These are phyloP conservation scores for Nitzschia sp. DNA, from an alignment of 108 stramenopile genomes.

Conservation along the genomic window DNA sequence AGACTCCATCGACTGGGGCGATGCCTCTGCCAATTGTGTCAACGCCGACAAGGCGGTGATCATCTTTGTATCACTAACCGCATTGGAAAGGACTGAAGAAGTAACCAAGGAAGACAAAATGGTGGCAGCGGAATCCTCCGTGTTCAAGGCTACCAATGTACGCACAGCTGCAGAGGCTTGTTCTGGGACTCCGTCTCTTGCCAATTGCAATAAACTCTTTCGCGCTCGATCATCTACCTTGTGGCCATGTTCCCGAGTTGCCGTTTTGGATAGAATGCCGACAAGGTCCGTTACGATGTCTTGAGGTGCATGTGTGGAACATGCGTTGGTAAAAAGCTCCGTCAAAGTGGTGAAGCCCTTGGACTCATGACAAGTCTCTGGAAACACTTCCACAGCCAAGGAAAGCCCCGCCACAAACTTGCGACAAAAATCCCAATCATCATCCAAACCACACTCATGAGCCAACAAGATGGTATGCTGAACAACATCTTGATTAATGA, in stretches of 20 bases:
- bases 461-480: constrained; percentile 73
- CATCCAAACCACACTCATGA: constrained; percentile 66
- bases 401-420: constrained; percentile 60
- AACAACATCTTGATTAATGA: constrained; percentile 62
- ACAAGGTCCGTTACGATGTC: constrained; percentile 63
- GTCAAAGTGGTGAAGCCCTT: constrained; percentile 57
- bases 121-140: constrained; percentile 33
- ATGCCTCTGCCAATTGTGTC: constrained; percentile 63
- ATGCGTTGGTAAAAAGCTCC: constrained; percentile 57
- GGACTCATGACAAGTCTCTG: constrained; percentile 45
- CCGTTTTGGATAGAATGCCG: constrained; percentile 60
- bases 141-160: constrained; percentile 55
- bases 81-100: constrained; percentile 18
- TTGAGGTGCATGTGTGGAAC: constrained; percentile 37
- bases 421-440: constrained; percentile 48
- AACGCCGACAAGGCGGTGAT: constrained; percentile 65
- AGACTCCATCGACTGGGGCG: constrained; percentile 58
- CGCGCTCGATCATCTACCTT: constrained; percentile 1
- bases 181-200: constrained; percentile 67
- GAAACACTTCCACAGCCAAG: constrained; percentile 50
- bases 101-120: constrained; percentile 59
- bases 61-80: constrained; percentile 27
- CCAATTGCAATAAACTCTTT: constrained; percentile 1
- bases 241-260: neutral
- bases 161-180: constrained; percentile 80